Conservation (phyloP, 352 stramenopile genomes). For the Globisporangium spiculum region DNA sequence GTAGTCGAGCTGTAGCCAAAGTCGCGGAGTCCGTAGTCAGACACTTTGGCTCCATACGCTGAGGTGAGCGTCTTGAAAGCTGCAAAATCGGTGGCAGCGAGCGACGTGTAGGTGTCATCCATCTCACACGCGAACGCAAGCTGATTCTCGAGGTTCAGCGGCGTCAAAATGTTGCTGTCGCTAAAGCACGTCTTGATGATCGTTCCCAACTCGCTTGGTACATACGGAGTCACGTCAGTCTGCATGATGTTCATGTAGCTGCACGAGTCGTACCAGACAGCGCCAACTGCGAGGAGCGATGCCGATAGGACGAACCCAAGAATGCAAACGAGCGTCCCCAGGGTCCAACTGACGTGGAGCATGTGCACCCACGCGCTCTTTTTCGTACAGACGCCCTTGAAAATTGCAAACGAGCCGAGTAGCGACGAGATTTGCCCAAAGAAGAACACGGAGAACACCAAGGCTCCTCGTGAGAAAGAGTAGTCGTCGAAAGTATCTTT, state of each 20-base stretch:
- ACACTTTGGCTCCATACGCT: constrained; percentile 45
- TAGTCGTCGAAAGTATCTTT: constrained; percentile 69
- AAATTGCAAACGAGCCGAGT: constrained; percentile 61
- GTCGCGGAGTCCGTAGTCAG: constrained; percentile 49
- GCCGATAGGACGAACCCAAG: constrained; percentile 74
- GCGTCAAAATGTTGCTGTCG: constrained; percentile 55
- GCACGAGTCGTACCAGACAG: constrained; percentile 79
- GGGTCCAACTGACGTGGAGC: constrained; percentile 71
- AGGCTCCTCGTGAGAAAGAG: constrained; percentile 67
- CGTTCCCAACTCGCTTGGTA: constrained; percentile 46
- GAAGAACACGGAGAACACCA: constrained; percentile 79
- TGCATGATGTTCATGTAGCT: constrained; percentile 83
- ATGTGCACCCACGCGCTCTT: constrained; percentile 72
- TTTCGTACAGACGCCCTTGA: constrained; percentile 74
- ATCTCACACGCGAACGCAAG: constrained; percentile 64
- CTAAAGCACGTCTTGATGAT: constrained; percentile 76
- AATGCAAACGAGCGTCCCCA: constrained; percentile 74
- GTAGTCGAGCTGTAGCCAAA: constrained; percentile 62
- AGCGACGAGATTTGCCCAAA: constrained; percentile 68
- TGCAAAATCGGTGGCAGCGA: constrained; percentile 43
- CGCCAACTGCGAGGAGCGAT: constrained; percentile 67
- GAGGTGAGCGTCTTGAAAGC: constrained; percentile 34
- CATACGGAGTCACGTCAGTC: constrained; percentile 68
- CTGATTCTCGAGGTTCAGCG: constrained; percentile 45
- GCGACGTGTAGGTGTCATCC: constrained; percentile 51